phyloP scores from a whole-genome alignment of 2,329 filamentous ascomycete genomes.

The Phaeosphaeria sp. region DNA sequence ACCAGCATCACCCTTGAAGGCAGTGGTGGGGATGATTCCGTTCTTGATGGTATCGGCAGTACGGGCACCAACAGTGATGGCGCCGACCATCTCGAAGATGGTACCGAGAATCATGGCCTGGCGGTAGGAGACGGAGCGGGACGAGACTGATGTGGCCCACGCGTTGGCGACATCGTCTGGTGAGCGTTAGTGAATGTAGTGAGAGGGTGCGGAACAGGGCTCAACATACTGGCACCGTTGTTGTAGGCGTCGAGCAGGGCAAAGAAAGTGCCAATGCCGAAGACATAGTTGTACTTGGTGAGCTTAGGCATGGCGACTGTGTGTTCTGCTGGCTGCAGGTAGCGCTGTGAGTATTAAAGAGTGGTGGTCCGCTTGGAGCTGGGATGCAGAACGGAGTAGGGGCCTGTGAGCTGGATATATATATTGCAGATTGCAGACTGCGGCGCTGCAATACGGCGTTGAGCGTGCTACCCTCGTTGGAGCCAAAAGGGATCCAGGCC shows the following conservation, averaged over 20 bases:
- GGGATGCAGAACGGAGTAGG: slow-evolving; percentile 12
- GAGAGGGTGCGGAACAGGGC: background rate
- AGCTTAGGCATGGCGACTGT: slow-evolving; percentile 28
- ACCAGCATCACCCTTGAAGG: slow-evolving; percentile 54
- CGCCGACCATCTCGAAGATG: slow-evolving; percentile 57
- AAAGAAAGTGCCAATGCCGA: slow-evolving; percentile 77
- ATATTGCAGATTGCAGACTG: slow-evolving; percentile 17
- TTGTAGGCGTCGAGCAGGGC: slow-evolving; percentile 79
- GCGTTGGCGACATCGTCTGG: slow-evolving; percentile 85
- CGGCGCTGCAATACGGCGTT: slow-evolving; percentile 15
- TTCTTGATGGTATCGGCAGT: slow-evolving; percentile 83
- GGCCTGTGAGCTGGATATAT: slow-evolving; percentile 25
- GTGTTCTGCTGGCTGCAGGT: slow-evolving; percentile 19
- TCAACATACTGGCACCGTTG: slow-evolving; percentile 74
- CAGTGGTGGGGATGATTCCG: slow-evolving; percentile 59
- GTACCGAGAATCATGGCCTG: slow-evolving; percentile 62
- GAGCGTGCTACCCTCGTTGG: slow-evolving; percentile 12
- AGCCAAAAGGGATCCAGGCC: slow-evolving; percentile 15
- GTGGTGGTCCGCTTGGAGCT: slow-evolving; percentile 22
- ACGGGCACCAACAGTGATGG: slow-evolving; percentile 52
- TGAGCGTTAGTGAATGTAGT: slow-evolving; percentile 11
- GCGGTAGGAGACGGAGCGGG: slow-evolving; percentile 74
- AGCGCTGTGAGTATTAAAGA: slow-evolving; percentile 15
- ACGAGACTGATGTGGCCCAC: slow-evolving; percentile 82
- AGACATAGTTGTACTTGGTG: slow-evolving; percentile 69